Conservation (phyloP, 192 early-diverging fungal genomes). For the Chytriomyces sp. region DNA sequence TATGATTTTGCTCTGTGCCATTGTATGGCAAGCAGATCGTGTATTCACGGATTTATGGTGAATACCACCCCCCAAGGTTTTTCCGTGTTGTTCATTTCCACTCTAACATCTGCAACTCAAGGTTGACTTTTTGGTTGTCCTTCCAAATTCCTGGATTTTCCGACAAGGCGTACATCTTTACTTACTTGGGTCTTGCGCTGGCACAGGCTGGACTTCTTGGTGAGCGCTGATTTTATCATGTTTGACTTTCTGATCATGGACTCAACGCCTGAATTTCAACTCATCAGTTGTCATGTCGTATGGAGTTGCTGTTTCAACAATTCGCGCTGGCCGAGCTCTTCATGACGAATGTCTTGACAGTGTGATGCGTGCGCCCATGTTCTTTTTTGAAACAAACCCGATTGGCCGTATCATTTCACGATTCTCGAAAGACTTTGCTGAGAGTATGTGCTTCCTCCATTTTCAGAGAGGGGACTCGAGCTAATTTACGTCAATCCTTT, state of each 20-base stretch:
- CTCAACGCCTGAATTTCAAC: too few relatives aligned
- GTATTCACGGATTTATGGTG: conserved; percentile 71
- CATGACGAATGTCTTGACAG: conserved; percentile 67
- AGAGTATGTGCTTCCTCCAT: conserved; percentile 53
- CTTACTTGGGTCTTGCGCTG: conserved; percentile 71
- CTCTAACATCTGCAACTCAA: background rate
- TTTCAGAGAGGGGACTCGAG: conserved; percentile 43
- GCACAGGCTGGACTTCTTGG: conserved; percentile 58
- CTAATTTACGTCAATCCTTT: background rate
- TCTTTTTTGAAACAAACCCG: conserved; percentile 80
- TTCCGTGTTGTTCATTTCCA: background rate
- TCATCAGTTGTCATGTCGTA: conserved; percentile 9
- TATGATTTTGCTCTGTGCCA: conserved; percentile 52
- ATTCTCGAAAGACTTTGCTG: conserved; percentile 71
- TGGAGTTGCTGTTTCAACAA: conserved; percentile 21
- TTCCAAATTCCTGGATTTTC: conserved; percentile 36
- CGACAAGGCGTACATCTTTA: conserved; percentile 58
- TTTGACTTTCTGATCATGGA: background rate
- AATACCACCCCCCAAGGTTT: conserved; percentile 13
- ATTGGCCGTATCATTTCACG: conserved; percentile 74
- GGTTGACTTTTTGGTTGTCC: conserved; percentile 56
- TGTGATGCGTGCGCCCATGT: conserved; percentile 74
- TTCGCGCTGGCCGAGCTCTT: conserved; percentile 55
- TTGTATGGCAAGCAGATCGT: conserved; percentile 59
- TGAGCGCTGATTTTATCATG: background rate